Evolutionary conservation across 164 flowering plant species (phyloP), one percentile per base, ranked within the genome.

Genomic region (Saururus chinensis): DNA sequence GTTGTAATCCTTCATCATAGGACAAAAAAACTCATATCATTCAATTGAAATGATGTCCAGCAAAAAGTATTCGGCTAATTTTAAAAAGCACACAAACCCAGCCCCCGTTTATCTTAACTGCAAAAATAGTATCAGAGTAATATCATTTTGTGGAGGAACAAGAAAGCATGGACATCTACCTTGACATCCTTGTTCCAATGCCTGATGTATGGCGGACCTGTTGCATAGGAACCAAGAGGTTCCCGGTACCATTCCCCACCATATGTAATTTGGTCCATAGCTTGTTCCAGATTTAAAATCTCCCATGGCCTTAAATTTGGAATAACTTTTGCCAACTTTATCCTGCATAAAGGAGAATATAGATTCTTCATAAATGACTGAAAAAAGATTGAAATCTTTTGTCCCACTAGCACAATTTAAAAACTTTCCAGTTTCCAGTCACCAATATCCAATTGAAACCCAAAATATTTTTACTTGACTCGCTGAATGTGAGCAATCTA

Each of bases 271-370:
- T 73, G 80, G 70, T 88, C 89, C 98, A 92, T 89, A 14, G 98
- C 96, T 76, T 89, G 96, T 69, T 92, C 98, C 22, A 88, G 60
- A 62, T 90, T 89, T 23, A 86, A 68, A 70, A 89, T 93, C 72
- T 92, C 96, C 98, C 97, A 89, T 55, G 98, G 98, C 73, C 98
- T 86, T 69, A 92, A 73, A 19, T 86, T 89, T 51, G 98, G 98
- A 45, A 87, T 81, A 60, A 70, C 56, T 73, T 82, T 70, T 17
- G 79, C 78, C 80, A 89, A 64, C 51, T 77, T 68, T 10, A 59
- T 64, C 82, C 98, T 87, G 81, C 65, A n/a, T 24, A 19, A 58
- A 17, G 56, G 19, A 23, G 10, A 4, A 12, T 53, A 53, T 20
- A 10, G 19, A 9, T 10, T 53, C 12, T 19, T 52, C 23, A 11